phyloP scores from a whole-genome alignment of 2,329 filamentous ascomycete species.

The Aspergillus terreus region DNA sequence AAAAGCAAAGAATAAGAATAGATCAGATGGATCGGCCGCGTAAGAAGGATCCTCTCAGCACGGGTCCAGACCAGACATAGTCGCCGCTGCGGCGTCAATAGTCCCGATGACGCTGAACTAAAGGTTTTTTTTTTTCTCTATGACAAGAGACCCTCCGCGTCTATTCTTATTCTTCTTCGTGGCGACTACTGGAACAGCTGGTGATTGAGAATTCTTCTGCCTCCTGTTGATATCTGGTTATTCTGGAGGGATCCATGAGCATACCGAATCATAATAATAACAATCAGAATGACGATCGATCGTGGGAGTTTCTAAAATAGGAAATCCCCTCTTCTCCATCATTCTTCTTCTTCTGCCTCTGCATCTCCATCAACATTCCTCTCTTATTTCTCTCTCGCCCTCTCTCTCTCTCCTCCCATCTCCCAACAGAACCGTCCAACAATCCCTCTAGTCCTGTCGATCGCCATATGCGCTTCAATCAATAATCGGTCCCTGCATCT shows the following conservation, averaged over 20 bases:
- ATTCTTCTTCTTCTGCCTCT: constrained; percentile 1
- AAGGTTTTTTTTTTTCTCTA: too few relatives aligned
- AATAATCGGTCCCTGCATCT: background rate
- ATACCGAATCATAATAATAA: background rate
- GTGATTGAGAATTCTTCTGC: background rate
- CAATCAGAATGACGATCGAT: background rate
- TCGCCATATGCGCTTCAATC: background rate
- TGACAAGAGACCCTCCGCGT: too few relatives aligned
- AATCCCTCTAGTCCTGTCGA: background rate
- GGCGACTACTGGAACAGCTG: too few relatives aligned
- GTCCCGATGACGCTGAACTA: background rate
- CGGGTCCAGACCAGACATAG: constrained; percentile 3
- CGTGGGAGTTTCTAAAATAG: constrained; percentile 6
- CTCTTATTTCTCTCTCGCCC: background rate
- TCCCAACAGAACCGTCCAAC: background rate
- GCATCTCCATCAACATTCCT: background rate
- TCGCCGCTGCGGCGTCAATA: constrained; percentile 11
- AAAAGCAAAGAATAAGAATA: background rate
- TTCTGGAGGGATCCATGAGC: too few relatives aligned
- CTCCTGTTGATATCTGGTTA: background rate
- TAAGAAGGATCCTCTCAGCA: background rate
- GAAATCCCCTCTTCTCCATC: background rate
- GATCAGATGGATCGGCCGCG: background rate
- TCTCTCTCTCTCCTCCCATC: background rate
- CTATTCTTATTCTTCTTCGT: too few relatives aligned